Conservation (phyloP, 768 basidiomycete genomes). For the Russula abietina region DNA sequence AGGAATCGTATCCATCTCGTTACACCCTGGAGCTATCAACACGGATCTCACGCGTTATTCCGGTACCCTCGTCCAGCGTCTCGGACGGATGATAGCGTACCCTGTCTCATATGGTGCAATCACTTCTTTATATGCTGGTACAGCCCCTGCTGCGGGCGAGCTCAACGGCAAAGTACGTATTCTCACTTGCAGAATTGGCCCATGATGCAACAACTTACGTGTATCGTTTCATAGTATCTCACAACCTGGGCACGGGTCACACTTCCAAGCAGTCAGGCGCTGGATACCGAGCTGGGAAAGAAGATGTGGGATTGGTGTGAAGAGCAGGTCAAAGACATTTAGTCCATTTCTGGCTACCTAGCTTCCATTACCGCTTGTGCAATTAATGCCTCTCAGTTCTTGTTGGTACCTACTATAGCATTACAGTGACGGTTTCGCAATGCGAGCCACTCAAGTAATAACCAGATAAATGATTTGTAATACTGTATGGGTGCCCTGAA, state of each 20-base stretch:
- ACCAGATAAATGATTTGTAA: background rate
- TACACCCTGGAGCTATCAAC: slow-evolving; percentile 33
- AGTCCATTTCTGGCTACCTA: background rate
- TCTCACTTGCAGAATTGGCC: background rate
- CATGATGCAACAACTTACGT: background rate
- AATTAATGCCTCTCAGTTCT: no score
- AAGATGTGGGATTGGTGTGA: slow-evolving; percentile 32
- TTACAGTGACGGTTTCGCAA: no score
- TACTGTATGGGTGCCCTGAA: background rate
- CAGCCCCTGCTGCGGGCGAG: slow-evolving; percentile 9
- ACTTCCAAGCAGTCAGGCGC: slow-evolving; percentile 14
- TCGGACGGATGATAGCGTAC: background rate
- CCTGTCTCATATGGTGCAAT: slow-evolving; percentile 17
- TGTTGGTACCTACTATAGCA: no score
- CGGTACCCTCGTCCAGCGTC: background rate
- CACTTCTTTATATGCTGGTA: slow-evolving; percentile 21
- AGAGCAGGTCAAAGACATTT: slow-evolving; percentile 26
- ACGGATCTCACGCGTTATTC: slow-evolving; percentile 19
- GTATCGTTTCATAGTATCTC: slow-evolving; percentile 23
- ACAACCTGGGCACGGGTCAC: slow-evolving; percentile 29
- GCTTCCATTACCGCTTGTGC: no score
- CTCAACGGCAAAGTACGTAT: slow-evolving; percentile 22
- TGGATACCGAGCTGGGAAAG: slow-evolving; percentile 23
- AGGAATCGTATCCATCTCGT: slow-evolving; percentile 40
- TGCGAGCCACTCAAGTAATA: no score